A percentile compares a stretch with the other conserved stretches of the same genome.
Evolutionary conservation across 1,284 basidiomycete species (phyloP).

Genomic region (Cutaneotrichosporon sp.): DNA sequence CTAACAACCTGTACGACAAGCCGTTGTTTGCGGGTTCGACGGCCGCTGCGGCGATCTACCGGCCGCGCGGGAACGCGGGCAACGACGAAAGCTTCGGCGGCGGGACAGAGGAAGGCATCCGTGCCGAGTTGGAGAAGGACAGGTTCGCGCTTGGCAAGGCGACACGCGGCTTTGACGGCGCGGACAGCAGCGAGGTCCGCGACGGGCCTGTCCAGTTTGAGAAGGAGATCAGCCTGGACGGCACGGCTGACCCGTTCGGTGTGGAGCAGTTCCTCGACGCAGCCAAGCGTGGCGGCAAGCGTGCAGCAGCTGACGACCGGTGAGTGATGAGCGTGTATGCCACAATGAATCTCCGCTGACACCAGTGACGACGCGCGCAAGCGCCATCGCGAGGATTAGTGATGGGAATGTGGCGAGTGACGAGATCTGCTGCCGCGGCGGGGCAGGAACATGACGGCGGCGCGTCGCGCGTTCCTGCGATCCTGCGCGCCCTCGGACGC

Average conservation of each 20-base stretch:
- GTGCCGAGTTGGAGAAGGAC: conserved; percentile 85
- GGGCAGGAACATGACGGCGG: background rate
- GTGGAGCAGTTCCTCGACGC: conserved; percentile 96
- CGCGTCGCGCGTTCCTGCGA: background rate
- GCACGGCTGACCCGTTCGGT: conserved; percentile 83
- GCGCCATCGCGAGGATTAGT: conserved; percentile 25
- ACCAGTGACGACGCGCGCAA: conserved; percentile 25
- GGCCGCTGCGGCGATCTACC: conserved; percentile 96
- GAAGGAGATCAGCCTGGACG: conserved; percentile 65
- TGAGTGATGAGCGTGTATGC: conserved; percentile 17
- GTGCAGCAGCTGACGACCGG: conserved; percentile 57
- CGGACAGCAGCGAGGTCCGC: conserved; percentile 65
- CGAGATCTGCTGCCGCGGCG: background rate
- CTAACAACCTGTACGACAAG: conserved; percentile 90
- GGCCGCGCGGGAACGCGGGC: conserved; percentile 76
- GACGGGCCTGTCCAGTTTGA: conserved; percentile 99
- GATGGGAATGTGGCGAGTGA: background rate
- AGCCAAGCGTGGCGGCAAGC: conserved; percentile 89
- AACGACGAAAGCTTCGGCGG: conserved; percentile 89
- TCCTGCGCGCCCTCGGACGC: background rate
- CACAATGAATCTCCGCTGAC: conserved; percentile 12
- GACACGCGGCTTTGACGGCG: conserved; percentile 71
- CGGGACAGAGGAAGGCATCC: conserved; percentile 90
- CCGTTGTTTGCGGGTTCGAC: conserved; percentile 94
- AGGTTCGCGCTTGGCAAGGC: conserved; percentile 89